phyloP scores from a whole-genome alignment of 371 early-diverging fungal genomes.

The Mucor plumbeus region DNA sequence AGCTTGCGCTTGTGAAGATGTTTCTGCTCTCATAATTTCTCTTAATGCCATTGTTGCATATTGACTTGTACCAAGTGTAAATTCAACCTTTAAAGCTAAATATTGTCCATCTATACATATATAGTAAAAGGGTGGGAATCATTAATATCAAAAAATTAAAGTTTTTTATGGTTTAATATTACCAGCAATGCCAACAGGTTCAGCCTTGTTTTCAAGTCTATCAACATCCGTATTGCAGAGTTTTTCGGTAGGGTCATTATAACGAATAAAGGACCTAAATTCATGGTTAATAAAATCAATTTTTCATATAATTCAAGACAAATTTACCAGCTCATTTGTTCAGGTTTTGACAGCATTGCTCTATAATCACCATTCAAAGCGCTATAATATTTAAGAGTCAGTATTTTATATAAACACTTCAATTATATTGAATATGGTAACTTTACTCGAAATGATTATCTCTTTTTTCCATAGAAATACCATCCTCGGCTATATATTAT shows the following conservation, averaged over 20 bases:
- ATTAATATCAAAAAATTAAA: slow-evolving; percentile 7
- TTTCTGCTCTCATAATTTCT: slow-evolving; percentile 87
- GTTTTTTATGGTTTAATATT: slow-evolving; percentile 1
- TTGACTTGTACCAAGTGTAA: slow-evolving; percentile 81
- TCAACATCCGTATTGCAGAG: slow-evolving; percentile 79
- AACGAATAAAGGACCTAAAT: slow-evolving; percentile 51
- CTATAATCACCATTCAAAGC: slow-evolving; percentile 87
- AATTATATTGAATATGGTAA: neutral
- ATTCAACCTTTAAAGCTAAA: slow-evolving; percentile 75
- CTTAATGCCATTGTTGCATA: slow-evolving; percentile 98
- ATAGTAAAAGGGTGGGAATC: slow-evolving; percentile 6
- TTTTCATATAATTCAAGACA: neutral
- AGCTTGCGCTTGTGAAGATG: slow-evolving; percentile 56
- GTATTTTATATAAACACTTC: slow-evolving; percentile 8
- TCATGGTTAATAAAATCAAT: neutral
- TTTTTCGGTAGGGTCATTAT: slow-evolving; percentile 67
- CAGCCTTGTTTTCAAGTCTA: slow-evolving; percentile 53
- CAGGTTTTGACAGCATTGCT: slow-evolving; percentile 58
- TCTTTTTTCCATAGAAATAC: slow-evolving; percentile 38
- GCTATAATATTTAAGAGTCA: slow-evolving; percentile 29
- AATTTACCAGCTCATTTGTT: slow-evolving; percentile 47
- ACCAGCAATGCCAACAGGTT: slow-evolving; percentile 45
- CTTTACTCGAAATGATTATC: slow-evolving; percentile 52
- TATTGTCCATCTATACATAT: slow-evolving; percentile 61
- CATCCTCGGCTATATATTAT: slow-evolving; percentile 27